Percentiles rank a stretch among this genome's conserved stretches.
Evolutionary conservation across 1,139 yeast species (phyloP).

Genomic region (Pichia sp.): DNA sequence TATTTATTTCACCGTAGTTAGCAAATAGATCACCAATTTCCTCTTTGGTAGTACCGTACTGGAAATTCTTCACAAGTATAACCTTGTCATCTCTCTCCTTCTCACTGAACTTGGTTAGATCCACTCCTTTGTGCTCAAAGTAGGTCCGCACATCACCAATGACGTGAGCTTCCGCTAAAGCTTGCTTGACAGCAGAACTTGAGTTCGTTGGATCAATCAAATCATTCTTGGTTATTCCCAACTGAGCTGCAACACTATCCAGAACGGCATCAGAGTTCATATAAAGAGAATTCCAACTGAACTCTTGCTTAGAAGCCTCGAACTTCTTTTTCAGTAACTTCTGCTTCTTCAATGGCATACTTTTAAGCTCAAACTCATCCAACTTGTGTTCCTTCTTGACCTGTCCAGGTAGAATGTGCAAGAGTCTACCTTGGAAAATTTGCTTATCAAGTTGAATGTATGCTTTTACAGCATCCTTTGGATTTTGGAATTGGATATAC

Average conservation of each 20-base stretch:
- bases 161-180: slow-evolving; percentile 95
- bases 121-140: slow-evolving; percentile 82
- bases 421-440: slow-evolving; percentile 87
- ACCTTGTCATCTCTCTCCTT: slow-evolving; percentile 78
- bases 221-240: slow-evolving; percentile 79
- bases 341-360: slow-evolving; percentile 88
- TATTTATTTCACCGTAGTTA: slow-evolving; percentile 69
- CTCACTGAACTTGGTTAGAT: slow-evolving; percentile 61
- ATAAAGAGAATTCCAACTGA: slow-evolving; percentile 91
- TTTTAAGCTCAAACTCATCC: slow-evolving; percentile 86
- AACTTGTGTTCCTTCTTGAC: slow-evolving; percentile 68
- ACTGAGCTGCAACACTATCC: slow-evolving; percentile 76
- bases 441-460: slow-evolving; percentile 71
- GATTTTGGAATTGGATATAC: slow-evolving; percentile 61
- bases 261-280: slow-evolving; percentile 90
- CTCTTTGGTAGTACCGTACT: slow-evolving; percentile 72
- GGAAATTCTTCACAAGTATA: slow-evolving; percentile 82
- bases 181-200: slow-evolving; percentile 92
- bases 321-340: slow-evolving; percentile 75
- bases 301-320: slow-evolving; percentile 77
- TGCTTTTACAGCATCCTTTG: slow-evolving; percentile 71
- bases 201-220: slow-evolving; percentile 83
- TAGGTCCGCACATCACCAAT: slow-evolving; percentile 84
- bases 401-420: slow-evolving; percentile 85
- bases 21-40: slow-evolving; percentile 79